Evolutionary conservation across 768 basidiomycete genomes (phyloP).

Genomic region (Dictyophora rubrovolvata): DNA sequence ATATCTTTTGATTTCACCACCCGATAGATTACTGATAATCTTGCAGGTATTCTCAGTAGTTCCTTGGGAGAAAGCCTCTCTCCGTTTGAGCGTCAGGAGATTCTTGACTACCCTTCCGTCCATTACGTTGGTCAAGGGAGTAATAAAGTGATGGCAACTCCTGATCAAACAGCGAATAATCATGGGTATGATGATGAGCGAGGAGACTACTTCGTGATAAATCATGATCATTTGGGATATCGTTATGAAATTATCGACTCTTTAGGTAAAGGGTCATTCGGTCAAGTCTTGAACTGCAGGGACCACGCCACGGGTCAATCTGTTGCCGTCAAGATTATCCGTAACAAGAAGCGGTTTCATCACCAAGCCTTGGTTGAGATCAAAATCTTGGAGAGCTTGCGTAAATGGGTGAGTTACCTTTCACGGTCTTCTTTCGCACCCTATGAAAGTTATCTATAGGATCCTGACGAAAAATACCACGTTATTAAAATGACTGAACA

Average conservation of each 20-base stretch:
- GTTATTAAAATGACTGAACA: constrained; percentile 98
- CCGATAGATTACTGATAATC: constrained; percentile 10
- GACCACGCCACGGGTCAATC: constrained; percentile 92
- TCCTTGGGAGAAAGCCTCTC: constrained; percentile 64
- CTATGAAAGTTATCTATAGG: constrained; percentile 36
- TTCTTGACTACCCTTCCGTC: constrained; percentile 75
- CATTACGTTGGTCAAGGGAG: constrained; percentile 75
- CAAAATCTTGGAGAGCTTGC: constrained; percentile 91
- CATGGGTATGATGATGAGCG: constrained; percentile 96
- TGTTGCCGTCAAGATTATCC: constrained; percentile 98
- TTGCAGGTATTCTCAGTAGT: constrained; percentile 54
- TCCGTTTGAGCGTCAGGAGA: constrained; percentile 83
- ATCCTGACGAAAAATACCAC: constrained; percentile 91
- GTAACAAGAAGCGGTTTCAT: constrained; percentile 98
- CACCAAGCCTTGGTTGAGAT: constrained; percentile 98
- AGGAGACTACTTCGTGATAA: constrained; percentile 88
- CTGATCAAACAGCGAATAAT: constrained; percentile 71
- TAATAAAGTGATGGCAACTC: constrained; percentile 73
- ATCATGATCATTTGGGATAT: constrained; percentile 88
- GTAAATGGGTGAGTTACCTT: constrained; percentile 76
- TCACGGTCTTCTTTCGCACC: not conserved
- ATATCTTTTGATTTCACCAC: constrained; percentile 20
- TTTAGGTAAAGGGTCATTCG: constrained; percentile 96
- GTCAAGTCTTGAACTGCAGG: constrained; percentile 90
- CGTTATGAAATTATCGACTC: constrained; percentile 93